Percentiles rank a stretch among this genome's conserved stretches.
phyloP scores from a whole-genome alignment of 2,329 filamentous ascomycete genomes.

The Phialocephala sp. region DNA sequence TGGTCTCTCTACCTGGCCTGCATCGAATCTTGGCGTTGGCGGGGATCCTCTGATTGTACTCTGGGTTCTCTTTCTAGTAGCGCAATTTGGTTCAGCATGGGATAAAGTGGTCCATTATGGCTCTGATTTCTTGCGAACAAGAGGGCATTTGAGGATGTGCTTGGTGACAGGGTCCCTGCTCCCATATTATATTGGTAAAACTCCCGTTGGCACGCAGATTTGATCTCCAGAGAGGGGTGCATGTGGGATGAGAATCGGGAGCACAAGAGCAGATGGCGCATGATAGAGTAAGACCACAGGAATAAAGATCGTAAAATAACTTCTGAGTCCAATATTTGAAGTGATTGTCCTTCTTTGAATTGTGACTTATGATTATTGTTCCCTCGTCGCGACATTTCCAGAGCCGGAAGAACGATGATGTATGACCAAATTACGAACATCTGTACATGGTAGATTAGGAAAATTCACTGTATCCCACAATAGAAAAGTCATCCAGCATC shows the following conservation, averaged over 20 bases:
- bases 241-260: slow-evolving; percentile 20
- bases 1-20: slow-evolving; percentile 28
- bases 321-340: too few relatives aligned
- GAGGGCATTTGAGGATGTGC: slow-evolving; percentile 14
- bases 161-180: slow-evolving; percentile 3
- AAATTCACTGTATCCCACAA: too few relatives aligned
- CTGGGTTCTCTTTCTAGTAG: slow-evolving; percentile 14
- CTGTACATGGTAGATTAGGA: too few relatives aligned
- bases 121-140: slow-evolving; percentile 11
- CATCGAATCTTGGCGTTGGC: slow-evolving; percentile 38
- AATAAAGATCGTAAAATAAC: slow-evolving; percentile 14
- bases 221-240: not conserved
- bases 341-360: too few relatives aligned
- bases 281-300: slow-evolving; percentile 13
- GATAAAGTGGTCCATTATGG: slow-evolving; percentile 19
- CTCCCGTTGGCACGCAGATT: not conserved
- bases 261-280: slow-evolving; percentile 18
- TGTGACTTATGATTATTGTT: too few relatives aligned
- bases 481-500: too few relatives aligned
- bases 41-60: slow-evolving; percentile 25
- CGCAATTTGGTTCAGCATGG: slow-evolving; percentile 17
- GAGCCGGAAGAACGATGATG: too few relatives aligned
- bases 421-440: too few relatives aligned
- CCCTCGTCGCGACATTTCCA: too few relatives aligned
- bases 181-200: not conserved